phyloP scores from a whole-genome alignment of 2,329 filamentous ascomycete genomes.

The Aspergillus transmontanensis region DNA sequence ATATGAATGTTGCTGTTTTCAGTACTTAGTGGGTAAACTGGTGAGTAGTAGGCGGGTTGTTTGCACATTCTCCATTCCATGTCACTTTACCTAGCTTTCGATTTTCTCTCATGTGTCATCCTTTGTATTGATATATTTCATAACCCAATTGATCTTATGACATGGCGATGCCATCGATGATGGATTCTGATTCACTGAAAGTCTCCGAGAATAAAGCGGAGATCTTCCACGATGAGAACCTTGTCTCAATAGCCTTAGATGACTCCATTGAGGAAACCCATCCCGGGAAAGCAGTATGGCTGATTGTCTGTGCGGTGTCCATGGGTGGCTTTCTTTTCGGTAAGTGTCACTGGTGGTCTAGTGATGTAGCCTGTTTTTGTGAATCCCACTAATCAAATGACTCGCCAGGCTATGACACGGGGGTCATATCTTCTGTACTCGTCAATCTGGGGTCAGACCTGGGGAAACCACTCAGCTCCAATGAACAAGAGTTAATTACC shows the following conservation, averaged over 20 bases:
- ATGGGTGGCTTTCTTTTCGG: conserved; percentile 24
- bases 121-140: not conserved
- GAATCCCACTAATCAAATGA: not conserved
- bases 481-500: conserved; percentile 56
- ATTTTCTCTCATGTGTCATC: not conserved
- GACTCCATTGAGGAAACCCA: conserved; percentile 20
- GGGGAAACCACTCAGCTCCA: conserved; percentile 39
- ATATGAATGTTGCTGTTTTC: not conserved
- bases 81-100: not conserved
- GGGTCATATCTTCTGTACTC: conserved; percentile 49
- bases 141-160: not conserved
- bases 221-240: conserved; percentile 6
- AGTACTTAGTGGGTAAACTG: not conserved
- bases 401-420: conserved; percentile 49
- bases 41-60: not conserved
- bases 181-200: conserved; percentile 2
- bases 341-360: conserved; percentile 1
- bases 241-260: conserved; percentile 1
- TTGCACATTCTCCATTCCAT: not conserved
- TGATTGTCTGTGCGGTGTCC: conserved; percentile 20
- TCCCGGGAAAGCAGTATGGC: conserved; percentile 16
- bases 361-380: not conserved
- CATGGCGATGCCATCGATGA: not conserved
- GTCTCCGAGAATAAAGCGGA: conserved; percentile 1
- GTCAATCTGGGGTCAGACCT: conserved; percentile 40